Base-by-base conservation (phyloP, 2,329 filamentous ascomycete species). In the Zymoseptoria ardabiliae region DNA sequence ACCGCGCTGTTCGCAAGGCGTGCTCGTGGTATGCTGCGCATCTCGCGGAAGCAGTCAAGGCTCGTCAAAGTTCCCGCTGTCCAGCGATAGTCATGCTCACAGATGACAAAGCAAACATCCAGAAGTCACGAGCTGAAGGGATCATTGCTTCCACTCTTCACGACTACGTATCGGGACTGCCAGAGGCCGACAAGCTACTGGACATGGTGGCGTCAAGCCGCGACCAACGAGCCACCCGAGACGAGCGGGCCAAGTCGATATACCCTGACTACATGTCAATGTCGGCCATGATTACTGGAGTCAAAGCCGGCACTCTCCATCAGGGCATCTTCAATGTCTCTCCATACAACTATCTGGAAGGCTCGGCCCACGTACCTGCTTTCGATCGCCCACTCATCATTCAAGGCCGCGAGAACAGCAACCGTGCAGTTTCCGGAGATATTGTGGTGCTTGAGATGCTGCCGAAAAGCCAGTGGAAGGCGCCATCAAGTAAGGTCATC, bases 271-370 rank as follows among this genome's bases (percentile, higher is more conserved):
- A 97, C 72, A 89, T 87, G 67, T 90, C 88, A 8, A 80, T 94
- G 73, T 97, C 93, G 4, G 95, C 88, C 74, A 89, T 97, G 84
- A 91, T 92, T 83, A 99, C 94, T 4, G 93, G 92, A 0, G 82
- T 97, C 58, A 95, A 95, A 77, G 86, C 85, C 55, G 91, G 92
- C 4, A 85, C 91, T 57, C 78, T 99, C 68, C 94, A 99, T 72
- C 93, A 99, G 75, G 94, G 94, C 6, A 87, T 90, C 22, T 99
- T 97, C 78, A 96, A 92, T 70, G 91, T 97, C 25, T 97, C 94
- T 7, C 90, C 91, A 0, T 99, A 97, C 80, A 99, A 99, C 77
- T 99, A 97, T 69, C 81, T 99, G 10, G 94, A 99, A 74, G 94
- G 91, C 1, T 91, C 91, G 0, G 89, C 97, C 63, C 88, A 93